Percentiles rank a stretch among this genome's conserved stretches.
These are phyloP conservation scores for Fusarium incarnatum DNA, from an alignment of 2,329 filamentous ascomycete species.

Conservation along the genomic window DNA sequence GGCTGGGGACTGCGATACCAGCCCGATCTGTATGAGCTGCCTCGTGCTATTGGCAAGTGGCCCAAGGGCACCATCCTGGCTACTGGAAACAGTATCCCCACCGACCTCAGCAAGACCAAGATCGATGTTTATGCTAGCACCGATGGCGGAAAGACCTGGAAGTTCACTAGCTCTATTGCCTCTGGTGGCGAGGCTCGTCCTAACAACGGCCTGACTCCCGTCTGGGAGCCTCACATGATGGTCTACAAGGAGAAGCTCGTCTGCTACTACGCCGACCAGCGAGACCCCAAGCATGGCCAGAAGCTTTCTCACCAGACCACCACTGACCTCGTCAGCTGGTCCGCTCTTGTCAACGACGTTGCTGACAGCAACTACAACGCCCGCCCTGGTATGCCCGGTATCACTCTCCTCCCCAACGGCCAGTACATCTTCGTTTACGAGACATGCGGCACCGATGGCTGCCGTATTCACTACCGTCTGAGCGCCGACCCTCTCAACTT, in stretches of 20 bases:
- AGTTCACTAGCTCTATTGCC: conserved; percentile 74
- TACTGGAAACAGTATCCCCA: conserved; percentile 70
- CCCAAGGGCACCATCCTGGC: conserved; percentile 72
- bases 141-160: conserved; percentile 72
- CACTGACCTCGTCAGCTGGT: conserved; percentile 70
- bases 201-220: conserved; percentile 73
- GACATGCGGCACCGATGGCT: conserved; percentile 60
- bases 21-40: conserved; percentile 74
- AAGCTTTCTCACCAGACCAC: conserved; percentile 75
- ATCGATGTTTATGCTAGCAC: conserved; percentile 75
- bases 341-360: conserved; percentile 67
- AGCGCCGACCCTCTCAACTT: conserved; percentile 54
- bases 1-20: conserved; percentile 77
- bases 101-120: conserved; percentile 70
- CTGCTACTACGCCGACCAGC: conserved; percentile 78
- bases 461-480: conserved; percentile 59
- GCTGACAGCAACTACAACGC: conserved; percentile 68
- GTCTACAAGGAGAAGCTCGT: conserved; percentile 69
- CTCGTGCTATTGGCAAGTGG: conserved; percentile 67
- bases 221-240: conserved; percentile 79
- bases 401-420: conserved; percentile 67
- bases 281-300: conserved; percentile 71
- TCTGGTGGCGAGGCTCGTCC: conserved; percentile 70
- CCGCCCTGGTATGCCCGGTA: conserved; percentile 75
- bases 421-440: conserved; percentile 71